Evolutionary conservation across 495 filamentous ascomycete genomes (phyloP).

Genomic region (Polyplosphaeria fusca): DNA sequence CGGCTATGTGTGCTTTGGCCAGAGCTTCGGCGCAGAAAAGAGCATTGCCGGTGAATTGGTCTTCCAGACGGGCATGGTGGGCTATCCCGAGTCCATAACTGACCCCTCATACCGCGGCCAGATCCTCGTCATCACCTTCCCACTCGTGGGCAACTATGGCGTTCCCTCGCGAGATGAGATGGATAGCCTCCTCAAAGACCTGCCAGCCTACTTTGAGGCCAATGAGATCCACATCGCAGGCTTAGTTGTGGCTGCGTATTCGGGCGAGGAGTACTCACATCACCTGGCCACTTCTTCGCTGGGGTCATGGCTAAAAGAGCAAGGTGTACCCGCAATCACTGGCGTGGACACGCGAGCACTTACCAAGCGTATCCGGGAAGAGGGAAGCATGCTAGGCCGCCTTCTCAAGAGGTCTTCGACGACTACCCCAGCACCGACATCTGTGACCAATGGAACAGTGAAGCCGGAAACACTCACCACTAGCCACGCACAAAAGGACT

Average conservation of each 20-base stretch:
- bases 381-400: slow-evolving; percentile 94
- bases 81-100: slow-evolving; percentile 92
- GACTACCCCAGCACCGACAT: slow-evolving; percentile 42
- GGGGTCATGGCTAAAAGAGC: slow-evolving; percentile 91
- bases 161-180: slow-evolving; percentile 80
- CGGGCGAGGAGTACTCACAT: slow-evolving; percentile 92
- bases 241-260: slow-evolving; percentile 83
- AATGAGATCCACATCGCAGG: slow-evolving; percentile 88
- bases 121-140: slow-evolving; percentile 88
- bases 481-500: slow-evolving; percentile 47
- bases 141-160: slow-evolving; percentile 87
- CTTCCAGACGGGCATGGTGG: slow-evolving; percentile 99
- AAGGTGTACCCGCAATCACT: slow-evolving; percentile 92
- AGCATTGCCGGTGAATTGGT: slow-evolving; percentile 93
- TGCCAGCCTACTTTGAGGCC: slow-evolving; percentile 90
- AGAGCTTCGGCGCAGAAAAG: slow-evolving; percentile 91
- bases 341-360: slow-evolving; percentile 91
- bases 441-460: slow-evolving; percentile 23
- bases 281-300: slow-evolving; percentile 85
- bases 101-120: slow-evolving; percentile 92
- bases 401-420: slow-evolving; percentile 66
- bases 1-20: slow-evolving; percentile 81
- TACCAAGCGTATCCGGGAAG: slow-evolving; percentile 87
- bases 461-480: slow-evolving; percentile 31
- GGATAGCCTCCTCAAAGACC: slow-evolving; percentile 75